Evolutionary conservation across 352 stramenopile species (phyloP), one percentile per base, ranked within the genome.

Genomic region (Elongisporangium prolatum): DNA sequence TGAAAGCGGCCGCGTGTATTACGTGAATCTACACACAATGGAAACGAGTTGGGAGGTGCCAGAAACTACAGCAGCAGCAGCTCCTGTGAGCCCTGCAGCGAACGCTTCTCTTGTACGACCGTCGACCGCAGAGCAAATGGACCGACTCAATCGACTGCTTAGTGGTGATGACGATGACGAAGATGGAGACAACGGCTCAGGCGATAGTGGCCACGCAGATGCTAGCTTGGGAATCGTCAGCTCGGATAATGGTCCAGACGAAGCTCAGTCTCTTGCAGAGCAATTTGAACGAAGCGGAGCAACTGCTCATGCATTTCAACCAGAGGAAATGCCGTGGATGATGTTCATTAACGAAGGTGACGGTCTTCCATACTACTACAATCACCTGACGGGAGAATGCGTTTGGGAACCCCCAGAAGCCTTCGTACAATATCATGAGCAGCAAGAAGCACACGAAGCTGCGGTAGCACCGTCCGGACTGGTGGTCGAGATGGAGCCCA

Each of bases 301-400:
- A 1, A 71, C 59, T 57, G 18, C 18, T 18, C 48, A 52, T 2
- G 48, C 18, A 25, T 3, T 17, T 22, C 3, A 37, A 16, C 48
- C 28, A 13, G 28, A 28, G 1, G 47, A 63, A 10, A 67, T 67
- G 40, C 52, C 61, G 21, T 91, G 82, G 82, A 86, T 87, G 58
- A 78, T 89, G 75, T 81, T 88, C 44, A 25, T 89, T 7, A 86
- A 89, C 50, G 78, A 88, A 56, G 70, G 55, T n/a, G 75, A 85
- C 21, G 76, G 74, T 10, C 57, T 76, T 16, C 77, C 79, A 22
- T 92, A 92, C 59, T 92, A 90, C 61, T 88, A 88, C 60, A 84
- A 90, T 48, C 56, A 78, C 47, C 28, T 69, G 24, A 89, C 76
- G 17, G 68, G 68, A 1, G 72, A 88, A 54, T 89, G 77, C 60